Base-by-base conservation (phyloP, 306 rosid species). In the Pachyrhizus erosus region DNA sequence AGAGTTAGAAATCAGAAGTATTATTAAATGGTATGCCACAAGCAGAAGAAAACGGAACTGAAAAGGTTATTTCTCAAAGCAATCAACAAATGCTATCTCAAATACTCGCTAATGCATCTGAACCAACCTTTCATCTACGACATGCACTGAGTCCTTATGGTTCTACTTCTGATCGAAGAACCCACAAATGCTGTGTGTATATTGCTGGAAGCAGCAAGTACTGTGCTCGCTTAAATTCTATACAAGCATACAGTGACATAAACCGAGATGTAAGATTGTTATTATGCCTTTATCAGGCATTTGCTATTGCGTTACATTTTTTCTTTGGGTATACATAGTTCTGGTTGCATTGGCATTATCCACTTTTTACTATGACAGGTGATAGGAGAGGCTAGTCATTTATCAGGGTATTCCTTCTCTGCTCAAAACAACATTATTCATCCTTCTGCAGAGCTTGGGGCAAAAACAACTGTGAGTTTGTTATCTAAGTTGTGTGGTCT, bases 151-250 rank as follows among this genome's bases (percentile, higher is more conserved):
- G 88, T 80, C 76, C 89, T 81, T 77, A 87, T 78, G 88, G 87
- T 77, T 85, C 89, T 48, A 21, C 85, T 78, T 84, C 84, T 66
- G 89, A 31, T 55, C 89, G 70, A 74, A 90, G 87, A 72, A 88
- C 91, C 80, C 97, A 96, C 87, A 96, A 96, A 86, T 96, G 99
- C 81, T 96, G 99, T 72, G 98, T 93, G 84, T 96, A 91, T 87
- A 90, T 96, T 74, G 97, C 98, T 67, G 81, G 82, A 80, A 90
- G 87, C 81, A 89, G 84, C 90, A 93, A 88, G 73, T 93, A 96
- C 83, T 96, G 97, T 85, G 83, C 89, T 66, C 93, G 97, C 84
- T 84, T 96, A 83, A 92, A 88, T 88, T 96, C 99, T 72, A 88
- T 92, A 83, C 99, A 93, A 85, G 93, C 98, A 68, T 96, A 88